Evolutionary conservation across 192 early-diverging fungal species (phyloP).

Genomic region (Gonapodya sp.): DNA sequence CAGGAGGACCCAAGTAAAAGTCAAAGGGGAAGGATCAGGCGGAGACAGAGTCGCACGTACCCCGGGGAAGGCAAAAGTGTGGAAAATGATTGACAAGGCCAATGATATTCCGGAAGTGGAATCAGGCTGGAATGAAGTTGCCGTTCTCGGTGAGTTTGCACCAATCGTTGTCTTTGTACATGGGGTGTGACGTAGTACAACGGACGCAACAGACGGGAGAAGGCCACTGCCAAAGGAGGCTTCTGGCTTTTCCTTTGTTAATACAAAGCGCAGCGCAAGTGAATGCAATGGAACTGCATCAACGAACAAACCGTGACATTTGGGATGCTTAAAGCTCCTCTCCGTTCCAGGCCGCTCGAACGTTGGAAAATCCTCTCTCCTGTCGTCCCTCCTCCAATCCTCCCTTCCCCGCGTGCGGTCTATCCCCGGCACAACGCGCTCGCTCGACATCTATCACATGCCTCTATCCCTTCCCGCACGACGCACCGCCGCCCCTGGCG

Average conservation of each 20-base stretch:
- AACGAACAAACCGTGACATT: slow-evolving; percentile 4
- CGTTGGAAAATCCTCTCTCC: background rate
- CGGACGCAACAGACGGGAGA: background rate
- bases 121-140: background rate
- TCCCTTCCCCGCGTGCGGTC: slow-evolving; percentile 1
- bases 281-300: background rate
- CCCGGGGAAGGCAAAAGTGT: slow-evolving; percentile 3
- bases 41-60: slow-evolving; percentile 1
- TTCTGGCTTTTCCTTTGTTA: slow-evolving; percentile 1
- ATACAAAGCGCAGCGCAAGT: slow-evolving; percentile 1
- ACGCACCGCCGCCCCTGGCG: background rate
- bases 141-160: slow-evolving; percentile 1
- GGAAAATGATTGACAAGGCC: slow-evolving; percentile 1
- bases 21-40: slow-evolving; percentile 1
- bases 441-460: slow-evolving; percentile 1
- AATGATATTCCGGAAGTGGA: slow-evolving; percentile 4
- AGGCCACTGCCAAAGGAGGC: background rate
- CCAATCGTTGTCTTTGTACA: background rate
- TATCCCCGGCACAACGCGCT: slow-evolving; percentile 1
- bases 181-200: background rate
- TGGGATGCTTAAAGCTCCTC: slow-evolving; percentile 1
- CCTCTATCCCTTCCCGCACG: slow-evolving; percentile 1
- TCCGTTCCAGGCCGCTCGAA: slow-evolving; percentile 1
- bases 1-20: slow-evolving; percentile 3
- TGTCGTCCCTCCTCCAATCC: slow-evolving; percentile 3